Evolutionary conservation across 495 filamentous ascomycete genomes (phyloP).

Genomic region (Penicillium bovifimosum): DNA sequence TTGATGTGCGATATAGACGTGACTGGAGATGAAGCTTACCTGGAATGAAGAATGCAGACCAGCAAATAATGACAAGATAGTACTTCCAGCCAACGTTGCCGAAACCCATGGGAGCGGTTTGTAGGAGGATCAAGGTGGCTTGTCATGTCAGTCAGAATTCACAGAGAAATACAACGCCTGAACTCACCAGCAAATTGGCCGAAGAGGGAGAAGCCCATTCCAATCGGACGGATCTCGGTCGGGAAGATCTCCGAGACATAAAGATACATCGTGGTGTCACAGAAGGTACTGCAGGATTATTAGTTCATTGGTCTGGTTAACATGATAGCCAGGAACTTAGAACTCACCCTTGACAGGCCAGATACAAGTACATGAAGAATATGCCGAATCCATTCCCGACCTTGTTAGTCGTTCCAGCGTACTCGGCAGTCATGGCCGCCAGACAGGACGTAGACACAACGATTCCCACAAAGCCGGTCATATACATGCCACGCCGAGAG

Average conservation of each 20-base stretch:
- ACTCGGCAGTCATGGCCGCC: slow-evolving; percentile 38
- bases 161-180: not conserved
- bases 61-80: slow-evolving; percentile 46
- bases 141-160: not conserved
- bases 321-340: not conserved
- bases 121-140: slow-evolving; percentile 34
- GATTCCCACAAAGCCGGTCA: slow-evolving; percentile 38
- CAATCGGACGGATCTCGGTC: slow-evolving; percentile 43
- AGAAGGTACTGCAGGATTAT: slow-evolving; percentile 28
- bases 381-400: slow-evolving; percentile 42
- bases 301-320: not conserved
- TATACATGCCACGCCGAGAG: slow-evolving; percentile 41
- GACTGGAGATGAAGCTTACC: slow-evolving; percentile 5
- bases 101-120: slow-evolving; percentile 44
- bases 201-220: slow-evolving; percentile 42
- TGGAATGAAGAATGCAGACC: slow-evolving; percentile 37
- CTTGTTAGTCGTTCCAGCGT: slow-evolving; percentile 39
- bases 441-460: slow-evolving; percentile 36
- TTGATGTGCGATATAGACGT: not conserved
- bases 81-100: slow-evolving; percentile 42
- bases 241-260: slow-evolving; percentile 50
- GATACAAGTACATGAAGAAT: slow-evolving; percentile 45
- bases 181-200: slow-evolving; percentile 35
- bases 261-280: slow-evolving; percentile 49
- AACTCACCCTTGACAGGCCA: slow-evolving; percentile 40